Evolutionary conservation across 148 eudicot genomes (phyloP).

Genomic region (Vaccinium myrtillus): DNA sequence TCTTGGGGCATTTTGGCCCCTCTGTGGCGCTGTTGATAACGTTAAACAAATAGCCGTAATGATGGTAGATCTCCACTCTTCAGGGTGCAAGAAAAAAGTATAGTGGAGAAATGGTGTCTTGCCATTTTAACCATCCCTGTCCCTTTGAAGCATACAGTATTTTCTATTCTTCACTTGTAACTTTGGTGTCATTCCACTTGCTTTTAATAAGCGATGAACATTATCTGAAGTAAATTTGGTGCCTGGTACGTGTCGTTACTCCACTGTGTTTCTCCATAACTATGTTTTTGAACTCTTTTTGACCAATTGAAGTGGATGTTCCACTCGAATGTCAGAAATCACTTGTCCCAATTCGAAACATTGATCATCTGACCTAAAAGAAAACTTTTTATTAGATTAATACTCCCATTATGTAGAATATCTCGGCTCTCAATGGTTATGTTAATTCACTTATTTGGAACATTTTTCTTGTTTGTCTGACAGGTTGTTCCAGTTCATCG

Average conservation of each 20-base stretch:
- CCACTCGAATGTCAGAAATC: neutral
- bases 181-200: neutral
- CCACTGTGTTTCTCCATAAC: neutral
- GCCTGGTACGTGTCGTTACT: neutral
- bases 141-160: neutral
- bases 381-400: neutral
- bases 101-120: neutral
- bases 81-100: neutral
- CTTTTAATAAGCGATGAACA: neutral
- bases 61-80: neutral
- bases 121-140: neutral
- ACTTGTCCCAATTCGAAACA: neutral
- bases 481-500: slow-evolving; percentile 80
- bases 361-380: neutral
- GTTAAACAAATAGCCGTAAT: neutral
- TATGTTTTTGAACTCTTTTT: neutral
- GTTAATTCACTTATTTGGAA: neutral
- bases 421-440: neutral
- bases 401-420: neutral
- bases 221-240: neutral
- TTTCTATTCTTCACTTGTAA: neutral
- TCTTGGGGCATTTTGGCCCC: neutral
- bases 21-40: neutral
- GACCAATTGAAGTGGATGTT: neutral
- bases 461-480: neutral